Evolutionary conservation across 768 basidiomycete genomes (phyloP).

Genomic region (Tricholoma hemisulphureum): DNA sequence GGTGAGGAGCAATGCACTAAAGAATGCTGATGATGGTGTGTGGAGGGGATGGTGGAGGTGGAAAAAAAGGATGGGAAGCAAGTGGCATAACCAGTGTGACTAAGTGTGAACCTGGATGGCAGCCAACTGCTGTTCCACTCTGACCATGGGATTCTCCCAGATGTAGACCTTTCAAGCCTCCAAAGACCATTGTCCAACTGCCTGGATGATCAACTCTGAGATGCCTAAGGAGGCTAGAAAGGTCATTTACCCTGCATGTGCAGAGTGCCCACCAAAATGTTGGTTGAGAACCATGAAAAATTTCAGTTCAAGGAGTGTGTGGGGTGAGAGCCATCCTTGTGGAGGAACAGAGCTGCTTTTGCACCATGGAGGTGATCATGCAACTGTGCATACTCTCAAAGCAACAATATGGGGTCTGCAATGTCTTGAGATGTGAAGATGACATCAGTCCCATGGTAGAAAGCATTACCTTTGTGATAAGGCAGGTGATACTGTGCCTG

Average conservation of each 20-base stretch:
- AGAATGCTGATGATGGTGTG: neutral
- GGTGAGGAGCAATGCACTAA: neutral
- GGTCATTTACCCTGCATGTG: neutral
- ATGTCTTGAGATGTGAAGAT: conserved; percentile 17
- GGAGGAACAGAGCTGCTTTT: neutral
- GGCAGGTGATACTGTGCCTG: conserved; percentile 23
- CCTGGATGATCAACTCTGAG: too few relatives aligned
- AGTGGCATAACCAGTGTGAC: too few relatives aligned
- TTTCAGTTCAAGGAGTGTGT: neutral
- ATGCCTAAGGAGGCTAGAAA: neutral
- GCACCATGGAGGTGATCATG: neutral
- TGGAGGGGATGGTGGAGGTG: neutral
- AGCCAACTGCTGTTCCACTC: too few relatives aligned
- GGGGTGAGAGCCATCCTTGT: neutral
- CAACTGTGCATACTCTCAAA: neutral
- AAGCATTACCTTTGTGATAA: conserved; percentile 30
- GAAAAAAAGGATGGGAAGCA: too few relatives aligned
- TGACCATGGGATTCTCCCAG: too few relatives aligned
- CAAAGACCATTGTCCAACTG: too few relatives aligned
- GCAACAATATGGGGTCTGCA: conserved; percentile 8
- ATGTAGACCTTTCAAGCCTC: too few relatives aligned
- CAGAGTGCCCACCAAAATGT: neutral
- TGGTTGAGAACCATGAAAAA: neutral
- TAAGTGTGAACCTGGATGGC: too few relatives aligned
- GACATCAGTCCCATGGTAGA: conserved; percentile 25